A percentile compares a stretch with the other conserved stretches of the same genome.
phyloP scores from a whole-genome alignment of 805 yeast genomes.

The Vanderwaltozyma yarrowii region DNA sequence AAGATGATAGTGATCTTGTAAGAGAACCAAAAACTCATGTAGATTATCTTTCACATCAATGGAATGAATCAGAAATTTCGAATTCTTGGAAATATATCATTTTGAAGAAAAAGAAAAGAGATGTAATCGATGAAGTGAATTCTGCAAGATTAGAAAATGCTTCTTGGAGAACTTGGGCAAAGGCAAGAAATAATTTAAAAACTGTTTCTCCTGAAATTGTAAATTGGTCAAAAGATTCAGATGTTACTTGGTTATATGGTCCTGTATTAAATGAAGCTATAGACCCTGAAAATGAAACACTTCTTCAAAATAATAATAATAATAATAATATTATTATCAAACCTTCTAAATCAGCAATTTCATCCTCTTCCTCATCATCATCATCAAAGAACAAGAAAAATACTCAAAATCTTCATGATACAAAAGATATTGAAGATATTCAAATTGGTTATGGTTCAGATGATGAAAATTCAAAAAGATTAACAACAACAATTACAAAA shows the following conservation, averaged over 20 bases:
- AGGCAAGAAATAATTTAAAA: constrained; percentile 61
- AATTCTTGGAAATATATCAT: constrained; percentile 94
- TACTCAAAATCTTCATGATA: neutral
- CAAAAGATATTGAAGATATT: neutral
- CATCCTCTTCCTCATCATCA: too few relatives aligned
- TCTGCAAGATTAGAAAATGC: constrained; percentile 80
- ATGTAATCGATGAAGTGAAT: constrained; percentile 56
- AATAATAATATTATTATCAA: too few relatives aligned
- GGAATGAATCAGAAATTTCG: constrained; percentile 91
- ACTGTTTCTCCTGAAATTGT: constrained; percentile 87
- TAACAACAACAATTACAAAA: constrained; percentile 11
- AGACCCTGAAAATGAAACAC: neutral
- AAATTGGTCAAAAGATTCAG: constrained; percentile 95
- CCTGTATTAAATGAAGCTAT: constrained; percentile 35
- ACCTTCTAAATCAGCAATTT: too few relatives aligned
- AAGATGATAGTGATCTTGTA: constrained; percentile 73
- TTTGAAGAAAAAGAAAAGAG: constrained; percentile 47
- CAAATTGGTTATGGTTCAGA: constrained; percentile 33
- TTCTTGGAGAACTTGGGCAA: constrained; percentile 98
- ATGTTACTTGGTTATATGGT: constrained; percentile 97
- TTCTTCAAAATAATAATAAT: neutral
- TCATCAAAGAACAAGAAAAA: too few relatives aligned
- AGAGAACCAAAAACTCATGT: constrained; percentile 84
- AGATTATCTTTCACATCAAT: constrained; percentile 87
- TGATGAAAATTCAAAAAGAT: constrained; percentile 28